phyloP scores from a whole-genome alignment of 78 protist species.

The Chrysochromulina tobinii region DNA sequence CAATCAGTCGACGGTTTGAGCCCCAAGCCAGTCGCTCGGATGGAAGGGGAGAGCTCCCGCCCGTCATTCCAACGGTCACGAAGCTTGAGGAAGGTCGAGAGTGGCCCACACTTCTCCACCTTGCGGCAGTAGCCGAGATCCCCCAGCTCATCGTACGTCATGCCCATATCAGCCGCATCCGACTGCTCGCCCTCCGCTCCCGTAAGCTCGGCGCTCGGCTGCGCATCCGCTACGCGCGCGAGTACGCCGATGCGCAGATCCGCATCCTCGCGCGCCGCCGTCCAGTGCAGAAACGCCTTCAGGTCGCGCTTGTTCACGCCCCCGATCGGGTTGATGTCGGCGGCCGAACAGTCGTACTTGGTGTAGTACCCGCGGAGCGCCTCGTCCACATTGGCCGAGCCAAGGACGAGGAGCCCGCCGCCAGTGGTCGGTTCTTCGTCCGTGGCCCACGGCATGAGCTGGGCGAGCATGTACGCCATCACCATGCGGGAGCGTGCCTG shows the following conservation, averaged over 20 bases:
- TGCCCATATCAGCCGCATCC: constrained; percentile 88
- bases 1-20: too few species aligned
- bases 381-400: constrained; percentile 86
- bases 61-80: neutral
- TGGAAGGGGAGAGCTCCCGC: neutral
- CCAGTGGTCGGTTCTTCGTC: neutral
- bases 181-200: constrained; percentile 44
- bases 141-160: constrained; percentile 77
- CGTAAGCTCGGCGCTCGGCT: constrained; percentile 85
- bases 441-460: constrained; percentile 70
- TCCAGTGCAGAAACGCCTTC: neutral
- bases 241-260: neutral
- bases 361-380: constrained; percentile 79
- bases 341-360: constrained; percentile 85
- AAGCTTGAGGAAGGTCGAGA: neutral
- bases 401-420: constrained; percentile 78
- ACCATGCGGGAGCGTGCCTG: constrained; percentile 77
- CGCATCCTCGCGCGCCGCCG: neutral
- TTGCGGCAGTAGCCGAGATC: constrained; percentile 56
- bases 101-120: neutral
- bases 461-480: constrained; percentile 73
- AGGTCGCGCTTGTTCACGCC: constrained; percentile 47
- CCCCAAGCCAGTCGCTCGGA: neutral
- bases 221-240: constrained; percentile 51
- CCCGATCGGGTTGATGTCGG: constrained; percentile 88